Conservation (phyloP, 805 yeast species). For the Candida morakotiae region DNA sequence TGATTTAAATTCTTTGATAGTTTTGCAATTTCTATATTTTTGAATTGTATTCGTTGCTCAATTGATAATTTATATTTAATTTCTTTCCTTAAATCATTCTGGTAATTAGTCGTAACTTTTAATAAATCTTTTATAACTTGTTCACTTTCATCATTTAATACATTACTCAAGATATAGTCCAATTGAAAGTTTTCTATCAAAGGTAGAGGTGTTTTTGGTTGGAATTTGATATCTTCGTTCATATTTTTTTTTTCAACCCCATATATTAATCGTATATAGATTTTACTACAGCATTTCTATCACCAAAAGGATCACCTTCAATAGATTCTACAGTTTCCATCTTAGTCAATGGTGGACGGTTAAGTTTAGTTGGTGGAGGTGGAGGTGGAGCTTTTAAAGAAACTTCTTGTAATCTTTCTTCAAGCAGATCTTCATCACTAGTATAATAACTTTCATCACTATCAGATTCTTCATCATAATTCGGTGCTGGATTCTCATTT, state of each 20-base stretch:
- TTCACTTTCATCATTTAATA: constrained; percentile 23
- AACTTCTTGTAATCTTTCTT: constrained; percentile 9
- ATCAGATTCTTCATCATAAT: constrained; percentile 22
- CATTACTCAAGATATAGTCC: constrained; percentile 22
- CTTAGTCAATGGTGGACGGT: constrained; percentile 11
- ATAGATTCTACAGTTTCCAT: constrained; percentile 17
- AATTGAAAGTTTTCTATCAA: constrained; percentile 28
- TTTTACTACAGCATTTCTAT: constrained; percentile 18
- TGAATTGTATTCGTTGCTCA: constrained; percentile 39
- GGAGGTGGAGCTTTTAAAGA: constrained; percentile 15
- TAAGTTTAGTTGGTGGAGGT: constrained; percentile 26
- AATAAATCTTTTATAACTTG: constrained; percentile 25
- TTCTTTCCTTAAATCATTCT: constrained; percentile 32
- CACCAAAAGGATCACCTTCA: constrained; percentile 39
- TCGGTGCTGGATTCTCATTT: constrained; percentile 36
- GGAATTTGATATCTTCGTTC: not conserved
- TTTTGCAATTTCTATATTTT: constrained; percentile 34
- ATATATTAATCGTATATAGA: constrained; percentile 15
- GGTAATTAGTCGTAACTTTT: constrained; percentile 27
- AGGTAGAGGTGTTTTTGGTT: constrained; percentile 16
- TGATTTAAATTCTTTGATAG: constrained; percentile 18
- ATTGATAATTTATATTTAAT: constrained; percentile 28
- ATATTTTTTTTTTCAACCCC: not conserved
- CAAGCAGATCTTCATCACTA: constrained; percentile 12
- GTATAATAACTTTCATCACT: constrained; percentile 36